Evolutionary conservation across 1,284 basidiomycete species (phyloP), one percentile per base, ranked within the genome.

Genomic region (Marasmius sp.): DNA sequence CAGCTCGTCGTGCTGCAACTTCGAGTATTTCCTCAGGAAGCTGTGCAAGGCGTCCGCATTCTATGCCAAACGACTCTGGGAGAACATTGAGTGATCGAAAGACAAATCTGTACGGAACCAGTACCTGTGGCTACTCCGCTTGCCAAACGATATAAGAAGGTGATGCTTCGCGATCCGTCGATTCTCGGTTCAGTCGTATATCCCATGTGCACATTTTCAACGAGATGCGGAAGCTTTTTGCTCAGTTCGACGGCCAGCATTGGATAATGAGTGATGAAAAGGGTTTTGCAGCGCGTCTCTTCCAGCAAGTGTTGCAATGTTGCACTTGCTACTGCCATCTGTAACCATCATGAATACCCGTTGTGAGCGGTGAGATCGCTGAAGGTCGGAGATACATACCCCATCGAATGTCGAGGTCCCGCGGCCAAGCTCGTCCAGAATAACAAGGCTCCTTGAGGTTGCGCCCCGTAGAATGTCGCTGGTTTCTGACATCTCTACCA

Each of bases 181-280:
- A 90, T 76, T 1, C 84, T 79, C 38, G 74, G 76, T 8, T 91
- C 85, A 58, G 88, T 84, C 20, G 82, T 82, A 70, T 93, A 97
- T 14, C 87, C 87, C 93, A 97, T 97, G 70, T 97, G 94, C 68
- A 91, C 75, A 70, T 94, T 94, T 64, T 86, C 81, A 36, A 96
- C 79, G 14, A 86, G 79, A 7, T 66, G 61, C 0, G 86, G 84
- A 70, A 82, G 87, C 61, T 77, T 79, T 36, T 77, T 77, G 65
- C 83, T 82, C 11, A 88, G 67, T 48, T 85, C 85, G 59, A 82
- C 76, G 60, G 89, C 85, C 59, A 94, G 77, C 67, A 88, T 79
- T 1, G 94, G 94, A 69, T 96, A 97, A 71, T 97, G 95, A 0
- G 95, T 97, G 67, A 97, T 95, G 73, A 97, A 97, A n/a, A 97